A percentile compares a stretch with the other conserved stretches of the same genome.
These are phyloP conservation scores for Ettlia oleoabundans DNA, from an alignment of 139 green algal species.

Conservation along the genomic window DNA sequence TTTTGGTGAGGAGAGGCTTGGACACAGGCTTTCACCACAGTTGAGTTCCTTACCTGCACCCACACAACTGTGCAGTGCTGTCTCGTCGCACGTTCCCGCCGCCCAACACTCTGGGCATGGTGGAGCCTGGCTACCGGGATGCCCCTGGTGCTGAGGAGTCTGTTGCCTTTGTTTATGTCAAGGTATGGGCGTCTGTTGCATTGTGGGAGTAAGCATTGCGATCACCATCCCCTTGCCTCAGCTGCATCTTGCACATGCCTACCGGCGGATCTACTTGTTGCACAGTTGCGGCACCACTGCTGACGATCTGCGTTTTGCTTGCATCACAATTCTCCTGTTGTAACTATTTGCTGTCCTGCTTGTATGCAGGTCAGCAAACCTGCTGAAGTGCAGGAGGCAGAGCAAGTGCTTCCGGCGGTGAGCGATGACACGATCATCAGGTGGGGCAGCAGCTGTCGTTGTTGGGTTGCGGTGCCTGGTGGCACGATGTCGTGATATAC, in stretches of 20 bases:
- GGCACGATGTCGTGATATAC: too few relatives aligned
- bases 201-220: too few relatives aligned
- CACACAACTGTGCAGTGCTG: slow-evolving; percentile 68
- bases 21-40: not conserved
- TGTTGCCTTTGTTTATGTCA: slow-evolving; percentile 81
- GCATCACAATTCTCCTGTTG: too few relatives aligned
- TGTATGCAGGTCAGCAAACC: slow-evolving; percentile 65
- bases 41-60: too few relatives aligned
- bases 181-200: too few relatives aligned
- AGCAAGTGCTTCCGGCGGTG: slow-evolving; percentile 36
- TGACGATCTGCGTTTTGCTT: too few relatives aligned
- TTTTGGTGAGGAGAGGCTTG: too few relatives aligned
- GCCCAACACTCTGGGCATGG: slow-evolving; percentile 51
- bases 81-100: slow-evolving; percentile 66
- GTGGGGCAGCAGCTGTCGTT: not conserved
- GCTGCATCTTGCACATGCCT: too few relatives aligned
- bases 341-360: not conserved
- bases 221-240: too few relatives aligned
- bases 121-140: slow-evolving; percentile 83
- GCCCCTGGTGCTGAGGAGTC: slow-evolving; percentile 58
- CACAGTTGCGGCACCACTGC: too few relatives aligned
- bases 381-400: slow-evolving; percentile 54
- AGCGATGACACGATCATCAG: slow-evolving; percentile 58
- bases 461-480: not conserved
- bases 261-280: too few relatives aligned